Evolutionary conservation across 805 yeast genomes (phyloP), one percentile per base, ranked within the genome.

Genomic region (Kregervanrija delftensis): DNA sequence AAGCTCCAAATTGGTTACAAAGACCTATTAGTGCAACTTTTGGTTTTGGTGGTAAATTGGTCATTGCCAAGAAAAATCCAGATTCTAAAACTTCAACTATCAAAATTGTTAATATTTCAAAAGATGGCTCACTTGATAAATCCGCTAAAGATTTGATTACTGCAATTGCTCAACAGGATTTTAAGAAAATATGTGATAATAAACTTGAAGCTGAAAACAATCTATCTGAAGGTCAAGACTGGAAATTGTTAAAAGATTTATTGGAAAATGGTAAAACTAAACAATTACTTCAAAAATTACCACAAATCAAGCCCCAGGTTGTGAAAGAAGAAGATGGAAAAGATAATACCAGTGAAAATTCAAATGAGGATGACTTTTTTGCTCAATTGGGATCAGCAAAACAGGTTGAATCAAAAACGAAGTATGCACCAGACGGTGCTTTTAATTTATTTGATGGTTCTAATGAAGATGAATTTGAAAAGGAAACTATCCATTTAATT

Each of bases 41-140:
- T 73, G 98, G 96, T 0, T 91, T 89, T 67, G 99, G 99, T 49
- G 96, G 96, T 43, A 88, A 87, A 66, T 62, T 93, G 35, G 90
- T 84, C 4, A 63, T 71, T 11, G 67, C 71, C 9, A 47, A 50
- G 9, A 65, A 64, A 42, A 67, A 69, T 40, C 71, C 71, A 15
- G 60, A 64, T 49, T 69, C 79, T 14, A 60, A 62, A 17, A 66
- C 79, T 45, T 57, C 68, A 17, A 45, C 47, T 11, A 47, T 58
- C 36, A 55, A 58, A 15, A 40, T 54, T 28, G 44, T 44, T 13
- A 39, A 31, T 11, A 76, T 74, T 52, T 61, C 73, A 61, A 56
- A 67, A 10, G 72, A 69, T 41, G 66, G 62, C 11, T 51, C 57
- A n/a, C 53, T 68, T 12, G 61, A 62, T 22, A 61, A 52, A 4